Evolutionary conservation across 495 filamentous ascomycete genomes (phyloP), one percentile per base, ranked within the genome.

Genomic region (Penicillium daleae): DNA sequence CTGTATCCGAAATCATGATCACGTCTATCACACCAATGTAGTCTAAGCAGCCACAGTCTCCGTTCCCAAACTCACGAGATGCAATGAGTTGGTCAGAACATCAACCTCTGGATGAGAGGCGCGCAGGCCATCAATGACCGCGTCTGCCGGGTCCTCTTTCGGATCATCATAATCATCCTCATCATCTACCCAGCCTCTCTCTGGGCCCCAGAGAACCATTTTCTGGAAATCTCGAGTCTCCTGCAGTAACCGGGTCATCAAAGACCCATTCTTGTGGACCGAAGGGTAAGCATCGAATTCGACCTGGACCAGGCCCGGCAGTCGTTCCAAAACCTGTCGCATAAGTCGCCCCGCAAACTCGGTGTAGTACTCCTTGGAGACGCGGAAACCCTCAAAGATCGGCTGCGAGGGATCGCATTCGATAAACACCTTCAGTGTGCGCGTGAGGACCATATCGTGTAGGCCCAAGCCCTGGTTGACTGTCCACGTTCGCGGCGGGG

Each of bases 241-340:
- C 2, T 85, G 71, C 24, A 90, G 65, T 26, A 97, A 74, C 17
- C 85, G 85, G n/a, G 71, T 73, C 85, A 97, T 89, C 72, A 97
- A 80, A 35, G 82, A 82, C 10, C 89, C 88, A 19, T 80, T 78
- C 68, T 87, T 87, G 73, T 85, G 84, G 24, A 96, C 90, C 51
- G 86, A 86, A 0, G 85, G 78, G 74, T 84, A 92, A 10, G 81
- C 91, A 72, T 96, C 91, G 64, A 96, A 92, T 63, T 92, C 83
- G 24, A 96, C 83, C 22, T 81, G 78, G 22, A 82, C 67, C 24
- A 96, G 61, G 33, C 59, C 74, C 0, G 90, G 88, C 71, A 92
- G 76, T 44, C 80, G 77, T 13, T 76, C 76, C 15, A 94, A 66
- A 8, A 94, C 81, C 35, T 80, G 71, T 17, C 72, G 76, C 21